A percentile compares a stretch with the other conserved stretches of the same genome.
Evolutionary conservation across 305 asterid genomes (phyloP).

Genomic region (Striga hermonthica): DNA sequence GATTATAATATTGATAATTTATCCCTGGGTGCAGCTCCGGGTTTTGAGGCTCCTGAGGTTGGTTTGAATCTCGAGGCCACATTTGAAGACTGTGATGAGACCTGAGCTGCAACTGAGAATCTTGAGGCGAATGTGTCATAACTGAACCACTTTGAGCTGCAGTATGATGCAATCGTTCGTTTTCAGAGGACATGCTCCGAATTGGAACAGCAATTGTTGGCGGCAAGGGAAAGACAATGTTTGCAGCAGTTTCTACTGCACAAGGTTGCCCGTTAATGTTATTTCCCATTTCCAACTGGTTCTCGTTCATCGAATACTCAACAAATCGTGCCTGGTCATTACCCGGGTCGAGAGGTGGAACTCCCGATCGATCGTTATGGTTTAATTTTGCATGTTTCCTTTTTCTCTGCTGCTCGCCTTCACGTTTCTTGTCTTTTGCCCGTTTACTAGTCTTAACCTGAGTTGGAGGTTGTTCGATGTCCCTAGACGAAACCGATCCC

Average conservation of each 20-base stretch:
- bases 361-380: slow-evolving; percentile 29
- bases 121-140: slow-evolving; percentile 35
- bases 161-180: slow-evolving; percentile 33
- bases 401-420: slow-evolving; percentile 34
- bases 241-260: slow-evolving; percentile 32
- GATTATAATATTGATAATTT: slow-evolving; percentile 35
- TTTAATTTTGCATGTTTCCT: slow-evolving; percentile 39
- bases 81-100: slow-evolving; percentile 29
- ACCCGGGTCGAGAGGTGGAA: slow-evolving; percentile 38
- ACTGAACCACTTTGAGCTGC: slow-evolving; percentile 37
- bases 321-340: slow-evolving; percentile 29
- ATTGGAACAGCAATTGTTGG: slow-evolving; percentile 33
- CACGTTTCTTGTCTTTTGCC: slow-evolving; percentile 37
- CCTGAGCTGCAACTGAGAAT: slow-evolving; percentile 31
- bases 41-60: slow-evolving; percentile 34
- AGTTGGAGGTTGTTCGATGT: slow-evolving; percentile 28
- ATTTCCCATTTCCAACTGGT: slow-evolving; percentile 30
- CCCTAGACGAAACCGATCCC: slow-evolving; percentile 60
- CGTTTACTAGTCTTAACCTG: slow-evolving; percentile 32
- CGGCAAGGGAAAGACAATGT: slow-evolving; percentile 28
- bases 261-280: slow-evolving; percentile 30
- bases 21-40: slow-evolving; percentile 36
- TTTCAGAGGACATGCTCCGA: slow-evolving; percentile 25
- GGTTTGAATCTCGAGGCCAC: slow-evolving; percentile 18
- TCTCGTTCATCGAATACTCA: slow-evolving; percentile 33